Evolutionary conservation across 768 basidiomycete genomes (phyloP).

Genomic region (Pilatotrama ljubarskyi): DNA sequence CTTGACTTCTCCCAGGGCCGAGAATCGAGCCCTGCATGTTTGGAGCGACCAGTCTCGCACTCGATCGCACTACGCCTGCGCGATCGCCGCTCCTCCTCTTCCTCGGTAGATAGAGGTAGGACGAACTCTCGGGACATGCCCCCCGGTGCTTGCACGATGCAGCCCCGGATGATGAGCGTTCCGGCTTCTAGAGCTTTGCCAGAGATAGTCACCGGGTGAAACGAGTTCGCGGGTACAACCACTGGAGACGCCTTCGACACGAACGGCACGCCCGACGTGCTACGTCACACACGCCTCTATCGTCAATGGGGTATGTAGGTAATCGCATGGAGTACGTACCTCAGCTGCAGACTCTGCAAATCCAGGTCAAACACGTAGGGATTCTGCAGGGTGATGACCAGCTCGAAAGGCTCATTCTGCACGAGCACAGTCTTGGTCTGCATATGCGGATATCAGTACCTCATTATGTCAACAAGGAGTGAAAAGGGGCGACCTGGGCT

Average conservation of each 20-base stretch:
- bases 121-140: slow-evolving; percentile 71
- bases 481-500: slow-evolving; percentile 50
- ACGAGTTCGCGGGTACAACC: slow-evolving; percentile 70
- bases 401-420: slow-evolving; percentile 80
- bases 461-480: no score
- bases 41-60: slow-evolving; percentile 70
- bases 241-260: slow-evolving; percentile 63
- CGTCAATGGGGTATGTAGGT: slow-evolving; percentile 9
- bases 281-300: slow-evolving; percentile 32
- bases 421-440: slow-evolving; percentile 69
- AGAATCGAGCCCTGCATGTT: slow-evolving; percentile 72
- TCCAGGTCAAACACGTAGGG: slow-evolving; percentile 93
- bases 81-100: slow-evolving; percentile 64
- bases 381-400: slow-evolving; percentile 84
- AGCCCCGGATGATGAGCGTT: slow-evolving; percentile 71
- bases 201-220: slow-evolving; percentile 70
- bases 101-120: slow-evolving; percentile 69
- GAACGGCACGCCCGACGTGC: slow-evolving; percentile 80
- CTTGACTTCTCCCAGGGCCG: slow-evolving; percentile 57
- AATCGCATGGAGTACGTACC: slow-evolving; percentile 50
- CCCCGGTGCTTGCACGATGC: slow-evolving; percentile 73
- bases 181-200: slow-evolving; percentile 70
- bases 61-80: slow-evolving; percentile 58
- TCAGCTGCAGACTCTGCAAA: slow-evolving; percentile 75
- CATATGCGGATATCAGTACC: neutral